These are phyloP conservation scores for Tetragonia tetragonoides DNA, from an alignment of 148 eudicot species.

Conservation along the genomic window DNA sequence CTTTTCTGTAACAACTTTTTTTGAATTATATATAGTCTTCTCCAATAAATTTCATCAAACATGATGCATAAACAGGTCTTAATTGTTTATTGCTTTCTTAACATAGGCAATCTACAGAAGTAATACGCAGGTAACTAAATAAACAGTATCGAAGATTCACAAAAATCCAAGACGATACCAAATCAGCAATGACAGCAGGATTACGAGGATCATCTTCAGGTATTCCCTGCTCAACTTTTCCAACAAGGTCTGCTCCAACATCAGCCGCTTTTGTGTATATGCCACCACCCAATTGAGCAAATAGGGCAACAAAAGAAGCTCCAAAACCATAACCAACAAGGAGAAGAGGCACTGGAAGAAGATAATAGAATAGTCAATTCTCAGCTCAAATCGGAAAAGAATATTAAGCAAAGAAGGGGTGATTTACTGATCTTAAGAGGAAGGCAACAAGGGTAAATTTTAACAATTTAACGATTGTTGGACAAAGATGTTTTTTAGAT, in stretches of 20 bases:
- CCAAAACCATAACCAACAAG: conserved; percentile 99
- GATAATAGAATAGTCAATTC: not conserved
- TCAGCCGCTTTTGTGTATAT: conserved; percentile 99
- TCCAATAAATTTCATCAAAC: too few species aligned
- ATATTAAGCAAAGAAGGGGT: too few species aligned
- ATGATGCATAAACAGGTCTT: not conserved
- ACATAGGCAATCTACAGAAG: not conserved
- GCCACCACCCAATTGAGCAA: conserved; percentile 99
- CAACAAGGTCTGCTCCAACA: conserved; percentile 99
- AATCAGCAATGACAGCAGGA: conserved; percentile 99
- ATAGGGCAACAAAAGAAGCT: conserved; percentile 99
- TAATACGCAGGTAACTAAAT: not conserved
- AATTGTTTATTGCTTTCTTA: not conserved
- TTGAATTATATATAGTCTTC: too few species aligned
- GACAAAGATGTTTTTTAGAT: too few species aligned
- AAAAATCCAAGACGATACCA: conserved; percentile 48
- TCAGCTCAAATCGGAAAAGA: not conserved
- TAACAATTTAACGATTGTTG: too few species aligned
- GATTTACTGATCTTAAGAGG: too few species aligned
- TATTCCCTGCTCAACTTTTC: conserved; percentile 99
- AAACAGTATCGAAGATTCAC: not conserved
- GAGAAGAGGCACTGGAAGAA: conserved; percentile 90
- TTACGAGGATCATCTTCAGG: conserved; percentile 99
- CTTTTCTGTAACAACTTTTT: too few species aligned
- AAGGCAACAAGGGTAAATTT: too few species aligned